Evolutionary conservation across 192 early-diverging fungal species (phyloP), one percentile per base, ranked within the genome.

Genomic region (Gonapodya sp.): DNA sequence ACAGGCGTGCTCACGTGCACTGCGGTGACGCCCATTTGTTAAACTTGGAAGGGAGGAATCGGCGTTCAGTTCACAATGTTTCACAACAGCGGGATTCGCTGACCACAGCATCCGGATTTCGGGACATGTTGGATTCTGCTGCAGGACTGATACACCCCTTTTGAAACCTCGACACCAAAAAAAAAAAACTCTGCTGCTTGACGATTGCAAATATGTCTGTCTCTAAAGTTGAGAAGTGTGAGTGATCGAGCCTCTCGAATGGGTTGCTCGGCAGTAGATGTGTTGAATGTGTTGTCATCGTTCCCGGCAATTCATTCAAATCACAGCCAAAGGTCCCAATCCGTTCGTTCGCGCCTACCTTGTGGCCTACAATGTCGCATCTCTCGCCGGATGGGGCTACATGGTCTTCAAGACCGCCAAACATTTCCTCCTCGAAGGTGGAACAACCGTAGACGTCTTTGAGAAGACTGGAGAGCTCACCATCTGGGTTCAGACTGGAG

Each of bases 321-420:
- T 24, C 46, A n/a, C n/a, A 64, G 46, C 46, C 8, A 64, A 64
- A 24, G 46, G 46, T 24, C 46, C 46, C 8, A 64, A 64, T 24
- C 46, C 46, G 46, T 64, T 64, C 78, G 78, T 86, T 31, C 78
- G 84, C 79, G 78, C 81, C 34, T 98, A 98, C 82, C 88, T 98
- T 35, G 85, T 97, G 33, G 84, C 89, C 35, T 98, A 97, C 89
- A 98, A 98, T 84, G 83, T 89, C 33, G 87, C 86, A 0, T 97
- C 96, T 36, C 92, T 91, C 75, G 84, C 84, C 16, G 96, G 91
- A n/a, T 98, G 97, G 97, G 87, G 83, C 34, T 93, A 88, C 79
- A 88, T 94, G 35, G 87, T 97, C 18, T 81, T 85, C 24, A 84
- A 88, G 79, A 88, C 92, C 16, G 37, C 90, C 18, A 37, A 84